A percentile compares a stretch with the other conserved stretches of the same genome.
Conservation (phyloP, 495 filamentous ascomycete genomes). For the Penicillium coprophilum region DNA sequence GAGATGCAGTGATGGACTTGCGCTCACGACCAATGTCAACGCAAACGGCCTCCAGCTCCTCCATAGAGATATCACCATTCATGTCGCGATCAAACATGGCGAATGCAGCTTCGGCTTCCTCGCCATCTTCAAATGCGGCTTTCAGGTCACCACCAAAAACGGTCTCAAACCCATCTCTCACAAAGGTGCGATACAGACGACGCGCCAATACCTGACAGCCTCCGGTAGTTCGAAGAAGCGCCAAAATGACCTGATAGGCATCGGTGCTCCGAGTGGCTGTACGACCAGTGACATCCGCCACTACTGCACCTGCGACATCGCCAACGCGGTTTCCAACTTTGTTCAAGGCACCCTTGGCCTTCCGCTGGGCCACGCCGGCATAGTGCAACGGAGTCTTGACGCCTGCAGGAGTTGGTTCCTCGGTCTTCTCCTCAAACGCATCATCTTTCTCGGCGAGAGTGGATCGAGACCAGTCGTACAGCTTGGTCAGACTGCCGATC, state of each 20-base stretch:
- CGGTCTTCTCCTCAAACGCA: constrained; percentile 59
- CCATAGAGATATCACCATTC: constrained; percentile 96
- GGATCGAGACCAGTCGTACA: constrained; percentile 78
- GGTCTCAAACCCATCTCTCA: constrained; percentile 68
- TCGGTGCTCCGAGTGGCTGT: constrained; percentile 72
- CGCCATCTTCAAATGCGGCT: constrained; percentile 75
- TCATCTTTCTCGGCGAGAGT: constrained; percentile 72
- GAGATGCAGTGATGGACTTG: constrained; percentile 88
- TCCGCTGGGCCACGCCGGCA: constrained; percentile 62
- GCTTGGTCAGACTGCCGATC: constrained; percentile 73
- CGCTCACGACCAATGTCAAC: constrained; percentile 94
- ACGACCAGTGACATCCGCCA: constrained; percentile 91
- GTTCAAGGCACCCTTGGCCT: constrained; percentile 68
- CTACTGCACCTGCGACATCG: constrained; percentile 84
- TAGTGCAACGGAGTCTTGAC: constrained; percentile 69
- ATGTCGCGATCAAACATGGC: constrained; percentile 94
- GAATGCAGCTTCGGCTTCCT: constrained; percentile 91
- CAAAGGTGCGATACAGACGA: constrained; percentile 89
- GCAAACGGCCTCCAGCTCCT: constrained; percentile 89
- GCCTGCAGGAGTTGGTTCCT: constrained; percentile 47
- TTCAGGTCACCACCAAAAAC: constrained; percentile 75
- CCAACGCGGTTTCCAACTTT: constrained; percentile 84
- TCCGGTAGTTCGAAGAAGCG: constrained; percentile 67
- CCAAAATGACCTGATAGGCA: constrained; percentile 77
- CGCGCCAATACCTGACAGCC: constrained; percentile 87